Conservation (phyloP, 495 filamentous ascomycete species). For the Aspergillus panamensis region DNA sequence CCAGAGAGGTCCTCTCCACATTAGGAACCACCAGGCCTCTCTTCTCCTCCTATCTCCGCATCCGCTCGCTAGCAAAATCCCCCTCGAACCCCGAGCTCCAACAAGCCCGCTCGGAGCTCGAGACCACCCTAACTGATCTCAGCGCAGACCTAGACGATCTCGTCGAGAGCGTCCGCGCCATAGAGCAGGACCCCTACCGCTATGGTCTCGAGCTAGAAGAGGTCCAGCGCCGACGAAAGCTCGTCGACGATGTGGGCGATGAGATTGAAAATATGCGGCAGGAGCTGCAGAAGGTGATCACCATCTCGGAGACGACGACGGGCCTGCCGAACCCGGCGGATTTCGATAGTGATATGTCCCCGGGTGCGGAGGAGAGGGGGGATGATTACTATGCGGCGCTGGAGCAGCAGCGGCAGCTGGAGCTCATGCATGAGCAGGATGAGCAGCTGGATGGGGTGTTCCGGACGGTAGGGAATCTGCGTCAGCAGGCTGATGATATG, state of each 20-base stretch:
- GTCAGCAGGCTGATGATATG: conserved; percentile 91
- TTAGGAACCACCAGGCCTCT: conserved; percentile 76
- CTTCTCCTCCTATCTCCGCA: conserved; percentile 93
- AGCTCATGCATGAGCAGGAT: conserved; percentile 95
- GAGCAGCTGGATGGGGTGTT: conserved; percentile 89
- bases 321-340: conserved; percentile 68
- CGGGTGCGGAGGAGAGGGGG: conserved; percentile 40
- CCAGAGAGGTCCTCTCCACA: conserved; percentile 79
- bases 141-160: conserved; percentile 86
- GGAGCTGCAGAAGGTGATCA: conserved; percentile 63
- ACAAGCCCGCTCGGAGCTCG: conserved; percentile 79
- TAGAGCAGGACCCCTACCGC: conserved; percentile 84
- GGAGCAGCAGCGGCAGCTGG: conserved; percentile 85
- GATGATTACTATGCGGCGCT: conserved; percentile 78
- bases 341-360: conserved; percentile 48
- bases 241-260: conserved; percentile 84
- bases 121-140: conserved; percentile 69
- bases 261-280: conserved; percentile 87
- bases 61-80: conserved; percentile 75
- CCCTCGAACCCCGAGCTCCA: conserved; percentile 76
- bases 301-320: conserved; percentile 21
- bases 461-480: conserved; percentile 82
- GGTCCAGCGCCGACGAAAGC: conserved; percentile 70
- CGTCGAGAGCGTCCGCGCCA: conserved; percentile 77
- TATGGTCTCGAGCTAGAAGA: conserved; percentile 85